These are phyloP conservation scores for Teunomyces gatunensis DNA, from an alignment of 805 yeast genomes.

Conservation along the genomic window DNA sequence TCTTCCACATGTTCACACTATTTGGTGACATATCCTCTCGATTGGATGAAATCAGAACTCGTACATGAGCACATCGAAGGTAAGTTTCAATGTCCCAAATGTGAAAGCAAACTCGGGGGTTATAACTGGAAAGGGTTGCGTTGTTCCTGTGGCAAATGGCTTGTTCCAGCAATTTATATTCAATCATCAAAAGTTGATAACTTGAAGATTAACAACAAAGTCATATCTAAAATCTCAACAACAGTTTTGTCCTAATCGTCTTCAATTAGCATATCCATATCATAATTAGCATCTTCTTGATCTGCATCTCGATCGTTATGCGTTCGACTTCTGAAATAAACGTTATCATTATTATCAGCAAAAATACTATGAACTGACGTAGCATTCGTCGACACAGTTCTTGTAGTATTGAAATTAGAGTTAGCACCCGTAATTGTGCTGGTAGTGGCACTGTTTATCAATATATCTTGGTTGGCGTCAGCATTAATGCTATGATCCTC, in stretches of 20 bases:
- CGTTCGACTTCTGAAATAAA: background rate
- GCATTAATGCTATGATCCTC: slow-evolving; percentile 32
- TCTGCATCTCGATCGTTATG: slow-evolving; percentile 6
- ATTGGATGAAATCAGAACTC: slow-evolving; percentile 87
- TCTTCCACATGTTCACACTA: slow-evolving; percentile 72
- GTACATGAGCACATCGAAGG: slow-evolving; percentile 80
- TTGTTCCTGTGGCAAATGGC: slow-evolving; percentile 95
- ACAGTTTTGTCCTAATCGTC: slow-evolving; percentile 10
- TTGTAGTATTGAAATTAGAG: slow-evolving; percentile 14
- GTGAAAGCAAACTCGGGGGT: slow-evolving; percentile 82
- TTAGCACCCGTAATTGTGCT: slow-evolving; percentile 7
- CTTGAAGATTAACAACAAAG: background rate
- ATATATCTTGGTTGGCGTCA: slow-evolving; percentile 15
- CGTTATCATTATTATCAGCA: background rate
- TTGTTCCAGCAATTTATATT: slow-evolving; percentile 84
- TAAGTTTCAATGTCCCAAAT: slow-evolving; percentile 78
- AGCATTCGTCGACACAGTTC: slow-evolving; percentile 15
- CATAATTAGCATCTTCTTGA: slow-evolving; percentile 28
- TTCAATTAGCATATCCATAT: slow-evolving; percentile 46
- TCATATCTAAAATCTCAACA: background rate
- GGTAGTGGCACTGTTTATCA: slow-evolving; percentile 15
- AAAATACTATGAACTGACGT: slow-evolving; percentile 13
- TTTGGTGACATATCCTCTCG: slow-evolving; percentile 76
- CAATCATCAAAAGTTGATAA: slow-evolving; percentile 76
- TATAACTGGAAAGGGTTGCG: slow-evolving; percentile 93